Evolutionary conservation across 345 rosid genomes (phyloP).

Genomic region (Populus alba): DNA sequence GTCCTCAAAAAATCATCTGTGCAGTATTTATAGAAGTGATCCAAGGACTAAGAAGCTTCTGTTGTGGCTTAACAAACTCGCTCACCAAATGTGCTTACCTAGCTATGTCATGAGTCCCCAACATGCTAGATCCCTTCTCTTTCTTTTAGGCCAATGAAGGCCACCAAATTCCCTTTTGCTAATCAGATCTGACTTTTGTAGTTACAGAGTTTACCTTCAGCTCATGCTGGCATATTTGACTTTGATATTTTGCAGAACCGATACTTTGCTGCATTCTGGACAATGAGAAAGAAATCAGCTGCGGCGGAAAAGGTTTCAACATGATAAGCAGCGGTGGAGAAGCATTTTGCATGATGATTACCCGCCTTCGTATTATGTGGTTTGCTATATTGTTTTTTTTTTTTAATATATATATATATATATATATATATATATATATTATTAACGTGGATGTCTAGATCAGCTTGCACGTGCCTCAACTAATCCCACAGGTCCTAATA

Average conservation of each 20-base stretch:
- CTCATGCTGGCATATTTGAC: neutral
- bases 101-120: neutral
- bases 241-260: conserved; percentile 56
- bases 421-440: too few species aligned
- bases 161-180: neutral
- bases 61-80: neutral
- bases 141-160: neutral
- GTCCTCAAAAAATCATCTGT: neutral
- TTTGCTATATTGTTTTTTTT: neutral
- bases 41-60: neutral
- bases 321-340: neutral
- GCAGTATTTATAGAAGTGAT: neutral
- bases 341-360: conserved; percentile 4
- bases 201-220: neutral
- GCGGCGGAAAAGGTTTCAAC: conserved; percentile 1
- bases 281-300: conserved; percentile 61
- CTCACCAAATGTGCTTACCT: neutral
- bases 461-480: too few species aligned
- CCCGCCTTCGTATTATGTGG: neutral
- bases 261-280: conserved; percentile 79
- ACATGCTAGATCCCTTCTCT: neutral
- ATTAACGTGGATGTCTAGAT: fast-evolving
- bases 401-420: too few species aligned
- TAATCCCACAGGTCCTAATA: fast-evolving
- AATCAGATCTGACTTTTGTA: neutral